A percentile compares a stretch with the other conserved stretches of the same genome.
Conservation (phyloP, 768 basidiomycete species). For the Leccinellum rugosiceps region DNA sequence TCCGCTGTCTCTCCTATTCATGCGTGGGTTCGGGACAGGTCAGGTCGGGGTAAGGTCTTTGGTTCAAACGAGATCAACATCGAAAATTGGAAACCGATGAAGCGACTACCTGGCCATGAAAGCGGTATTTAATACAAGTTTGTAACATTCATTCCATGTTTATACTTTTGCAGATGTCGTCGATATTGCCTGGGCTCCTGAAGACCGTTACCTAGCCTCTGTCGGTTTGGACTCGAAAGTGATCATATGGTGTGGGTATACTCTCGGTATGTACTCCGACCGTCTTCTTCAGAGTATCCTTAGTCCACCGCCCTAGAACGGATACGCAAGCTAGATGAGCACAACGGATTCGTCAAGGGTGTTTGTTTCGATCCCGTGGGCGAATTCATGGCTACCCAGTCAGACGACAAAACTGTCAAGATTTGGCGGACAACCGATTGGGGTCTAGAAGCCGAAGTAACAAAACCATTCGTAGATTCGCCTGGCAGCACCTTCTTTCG, state of each 20-base stretch:
- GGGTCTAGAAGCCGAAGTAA: conserved; percentile 79
- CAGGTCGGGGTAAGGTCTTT: conserved; percentile 84
- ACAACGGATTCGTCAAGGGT: conserved; percentile 97
- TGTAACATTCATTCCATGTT: background rate
- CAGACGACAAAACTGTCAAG: conserved; percentile 94
- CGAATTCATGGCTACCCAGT: conserved; percentile 95
- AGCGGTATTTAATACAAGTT: conserved; percentile 58
- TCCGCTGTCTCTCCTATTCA: background rate
- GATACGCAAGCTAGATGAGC: conserved; percentile 77
- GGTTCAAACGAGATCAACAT: conserved; percentile 95
- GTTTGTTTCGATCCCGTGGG: conserved; percentile 99
- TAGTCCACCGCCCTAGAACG: conserved; percentile 51
- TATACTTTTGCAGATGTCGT: conserved; percentile 67
- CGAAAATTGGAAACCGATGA: conserved; percentile 95
- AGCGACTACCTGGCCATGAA: conserved; percentile 89
- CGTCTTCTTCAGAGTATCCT: background rate
- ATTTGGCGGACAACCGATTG: conserved; percentile 96
- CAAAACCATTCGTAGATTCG: conserved; percentile 89
- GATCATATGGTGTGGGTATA: conserved; percentile 91
- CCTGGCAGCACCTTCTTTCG: conserved; percentile 95
- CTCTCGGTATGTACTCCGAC: conserved; percentile 60
- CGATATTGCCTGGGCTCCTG: conserved; percentile 93
- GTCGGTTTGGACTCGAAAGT: conserved; percentile 91
- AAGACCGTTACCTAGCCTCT: conserved; percentile 88
- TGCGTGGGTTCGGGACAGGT: conserved; percentile 39